Percentiles rank a stretch among this genome's conserved stretches.
phyloP scores from a whole-genome alignment of 441 rosid genomes.

The Daphne laureola region DNA sequence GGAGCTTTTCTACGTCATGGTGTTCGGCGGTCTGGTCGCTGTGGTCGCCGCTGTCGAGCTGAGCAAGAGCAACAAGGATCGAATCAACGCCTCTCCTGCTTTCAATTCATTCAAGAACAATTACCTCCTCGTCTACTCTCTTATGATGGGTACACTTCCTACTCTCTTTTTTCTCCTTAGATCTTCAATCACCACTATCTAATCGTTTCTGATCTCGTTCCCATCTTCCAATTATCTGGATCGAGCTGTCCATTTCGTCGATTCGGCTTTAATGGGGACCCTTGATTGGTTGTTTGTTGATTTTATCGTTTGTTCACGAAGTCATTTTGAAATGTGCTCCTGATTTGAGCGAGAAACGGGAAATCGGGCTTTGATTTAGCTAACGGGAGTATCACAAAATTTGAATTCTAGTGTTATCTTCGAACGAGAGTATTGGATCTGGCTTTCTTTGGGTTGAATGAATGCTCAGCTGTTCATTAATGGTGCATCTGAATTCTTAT shows the following conservation, averaged over 20 bases:
- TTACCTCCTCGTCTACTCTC: conserved; percentile 72
- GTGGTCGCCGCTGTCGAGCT: conserved; percentile 55
- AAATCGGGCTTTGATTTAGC: background rate
- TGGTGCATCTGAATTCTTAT: background rate
- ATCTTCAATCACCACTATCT: conserved; percentile 2
- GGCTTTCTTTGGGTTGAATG: background rate
- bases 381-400: background rate
- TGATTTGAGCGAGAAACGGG: background rate
- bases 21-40: conserved; percentile 48
- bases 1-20: conserved; percentile 57
- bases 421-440: background rate
- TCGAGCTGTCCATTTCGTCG: background rate
- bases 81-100: conserved; percentile 55
- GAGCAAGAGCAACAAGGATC: conserved; percentile 55
- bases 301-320: background rate
- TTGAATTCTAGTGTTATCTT: conserved; percentile 3
- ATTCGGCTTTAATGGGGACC: conserved; percentile 1
- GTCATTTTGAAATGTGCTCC: background rate
- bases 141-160: conserved; percentile 64
- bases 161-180: background rate
- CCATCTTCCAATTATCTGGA: background rate
- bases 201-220: conserved; percentile 12
- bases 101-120: conserved; percentile 78
- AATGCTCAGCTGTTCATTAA: background rate
- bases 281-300: background rate